Evolutionary conservation across 768 basidiomycete species (phyloP).

Genomic region (Trametes sanguinea): DNA sequence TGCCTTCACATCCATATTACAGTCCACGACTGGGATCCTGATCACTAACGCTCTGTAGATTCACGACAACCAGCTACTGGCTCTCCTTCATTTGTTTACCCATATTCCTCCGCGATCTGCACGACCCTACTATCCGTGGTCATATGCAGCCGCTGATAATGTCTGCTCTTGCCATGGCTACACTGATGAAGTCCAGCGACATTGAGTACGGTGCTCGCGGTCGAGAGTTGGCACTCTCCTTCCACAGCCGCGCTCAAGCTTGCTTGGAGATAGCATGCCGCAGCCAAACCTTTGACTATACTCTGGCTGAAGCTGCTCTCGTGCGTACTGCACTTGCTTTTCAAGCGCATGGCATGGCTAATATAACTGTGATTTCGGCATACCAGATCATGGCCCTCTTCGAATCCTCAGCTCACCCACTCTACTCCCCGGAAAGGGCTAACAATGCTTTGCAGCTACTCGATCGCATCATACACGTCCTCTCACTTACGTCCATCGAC

Average conservation of each 20-base stretch:
- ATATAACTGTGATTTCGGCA: background rate
- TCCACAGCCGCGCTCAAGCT: slow-evolving; percentile 57
- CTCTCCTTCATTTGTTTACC: slow-evolving; percentile 68
- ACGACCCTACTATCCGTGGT: slow-evolving; percentile 51
- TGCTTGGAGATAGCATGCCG: slow-evolving; percentile 54
- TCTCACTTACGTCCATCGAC: slow-evolving; percentile 60
- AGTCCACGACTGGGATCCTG: too few species aligned
- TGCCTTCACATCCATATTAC: background rate
- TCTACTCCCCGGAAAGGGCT: slow-evolving; percentile 57
- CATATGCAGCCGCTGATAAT: slow-evolving; percentile 72
- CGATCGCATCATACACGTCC: slow-evolving; percentile 62
- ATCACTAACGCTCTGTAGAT: slow-evolving; percentile 41
- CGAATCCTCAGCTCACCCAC: slow-evolving; percentile 73
- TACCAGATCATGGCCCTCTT: slow-evolving; percentile 74
- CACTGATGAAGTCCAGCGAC: slow-evolving; percentile 72
- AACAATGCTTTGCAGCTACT: slow-evolving; percentile 55
- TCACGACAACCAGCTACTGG: slow-evolving; percentile 62
- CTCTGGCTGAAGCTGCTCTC: slow-evolving; percentile 72
- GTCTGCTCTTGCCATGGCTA: slow-evolving; percentile 68
- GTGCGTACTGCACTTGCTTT: slow-evolving; percentile 38
- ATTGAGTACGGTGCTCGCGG: slow-evolving; percentile 56
- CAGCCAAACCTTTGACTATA: slow-evolving; percentile 56
- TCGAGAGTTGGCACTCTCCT: slow-evolving; percentile 55
- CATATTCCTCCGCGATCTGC: slow-evolving; percentile 54
- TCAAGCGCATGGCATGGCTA: background rate